phyloP scores from a whole-genome alignment of 2,329 filamentous ascomycete species.

The Cercospora sesami region DNA sequence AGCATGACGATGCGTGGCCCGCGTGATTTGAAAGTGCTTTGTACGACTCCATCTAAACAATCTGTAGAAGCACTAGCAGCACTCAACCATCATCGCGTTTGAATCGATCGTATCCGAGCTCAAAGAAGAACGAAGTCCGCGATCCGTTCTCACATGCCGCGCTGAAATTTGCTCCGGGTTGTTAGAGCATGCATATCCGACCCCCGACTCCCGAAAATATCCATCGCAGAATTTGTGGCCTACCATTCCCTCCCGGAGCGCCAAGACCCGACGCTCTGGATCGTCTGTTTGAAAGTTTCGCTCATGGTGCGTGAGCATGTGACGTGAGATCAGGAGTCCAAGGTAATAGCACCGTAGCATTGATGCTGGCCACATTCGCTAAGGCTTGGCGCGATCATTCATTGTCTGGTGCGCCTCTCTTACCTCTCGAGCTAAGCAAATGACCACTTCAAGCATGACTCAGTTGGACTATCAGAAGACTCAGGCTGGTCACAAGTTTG shows the following conservation, averaged over 20 bases:
- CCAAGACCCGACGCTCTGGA: not conserved
- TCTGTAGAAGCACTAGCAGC: no score
- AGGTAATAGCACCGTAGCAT: not conserved
- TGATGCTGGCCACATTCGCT: not conserved
- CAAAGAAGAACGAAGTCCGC: no score
- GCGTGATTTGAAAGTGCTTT: not conserved
- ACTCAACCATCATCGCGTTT: no score
- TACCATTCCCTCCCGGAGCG: not conserved
- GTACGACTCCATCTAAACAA: no score
- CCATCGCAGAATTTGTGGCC: not conserved
- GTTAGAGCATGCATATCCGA: not conserved
- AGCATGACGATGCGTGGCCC: not conserved
- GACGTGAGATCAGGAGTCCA: not conserved
- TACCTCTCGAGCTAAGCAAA: not conserved
- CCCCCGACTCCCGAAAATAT: not conserved
- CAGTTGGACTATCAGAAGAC: not conserved
- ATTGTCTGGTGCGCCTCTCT: not conserved
- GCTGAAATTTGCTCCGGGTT: no score
- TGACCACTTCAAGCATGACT: no score
- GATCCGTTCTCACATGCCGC: no score
- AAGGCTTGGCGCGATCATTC: not conserved
- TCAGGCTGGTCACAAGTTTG: not conserved
- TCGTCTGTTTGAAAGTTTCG: not conserved
- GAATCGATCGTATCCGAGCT: no score
- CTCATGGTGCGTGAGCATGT: not conserved